A percentile compares a stretch with the other conserved stretches of the same genome.
Conservation (phyloP, 768 basidiomycete species). For the Naganishia onofrii region DNA sequence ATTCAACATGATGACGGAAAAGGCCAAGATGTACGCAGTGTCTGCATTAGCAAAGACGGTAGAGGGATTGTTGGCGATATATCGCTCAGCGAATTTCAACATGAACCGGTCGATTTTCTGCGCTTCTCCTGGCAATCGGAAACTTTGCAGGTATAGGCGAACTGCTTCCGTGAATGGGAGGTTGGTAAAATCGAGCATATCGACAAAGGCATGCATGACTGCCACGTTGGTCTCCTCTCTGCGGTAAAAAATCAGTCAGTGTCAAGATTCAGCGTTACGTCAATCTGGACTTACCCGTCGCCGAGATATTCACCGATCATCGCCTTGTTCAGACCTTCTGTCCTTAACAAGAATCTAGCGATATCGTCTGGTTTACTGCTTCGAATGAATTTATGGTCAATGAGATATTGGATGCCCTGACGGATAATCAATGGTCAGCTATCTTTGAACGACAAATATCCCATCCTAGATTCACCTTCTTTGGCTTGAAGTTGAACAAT, state of each 20-base stretch:
- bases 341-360: slow-evolving; percentile 76
- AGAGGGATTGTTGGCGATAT: slow-evolving; percentile 80
- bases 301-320: slow-evolving; percentile 98
- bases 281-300: slow-evolving; percentile 72
- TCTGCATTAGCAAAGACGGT: slow-evolving; percentile 93
- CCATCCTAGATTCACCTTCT: slow-evolving; percentile 62
- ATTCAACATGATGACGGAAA: slow-evolving; percentile 92
- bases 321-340: slow-evolving; percentile 89
- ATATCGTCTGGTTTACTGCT: slow-evolving; percentile 70
- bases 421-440: background rate
- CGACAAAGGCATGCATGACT: slow-evolving; percentile 96
- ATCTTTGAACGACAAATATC: background rate
- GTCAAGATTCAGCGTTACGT: background rate
- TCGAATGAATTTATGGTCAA: slow-evolving; percentile 82
- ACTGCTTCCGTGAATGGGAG: slow-evolving; percentile 83
- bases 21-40: slow-evolving; percentile 89
- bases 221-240: slow-evolving; percentile 87
- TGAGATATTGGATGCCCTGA: slow-evolving; percentile 82
- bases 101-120: slow-evolving; percentile 99
- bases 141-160: slow-evolving; percentile 84
- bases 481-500: slow-evolving; percentile 99
- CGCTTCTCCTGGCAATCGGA: slow-evolving; percentile 92
- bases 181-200: slow-evolving; percentile 79
- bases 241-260: slow-evolving; percentile 15
- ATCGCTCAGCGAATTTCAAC: slow-evolving; percentile 97